Base-by-base conservation (phyloP, 106 monocot species). In the Xerophyta viscosa region DNA sequence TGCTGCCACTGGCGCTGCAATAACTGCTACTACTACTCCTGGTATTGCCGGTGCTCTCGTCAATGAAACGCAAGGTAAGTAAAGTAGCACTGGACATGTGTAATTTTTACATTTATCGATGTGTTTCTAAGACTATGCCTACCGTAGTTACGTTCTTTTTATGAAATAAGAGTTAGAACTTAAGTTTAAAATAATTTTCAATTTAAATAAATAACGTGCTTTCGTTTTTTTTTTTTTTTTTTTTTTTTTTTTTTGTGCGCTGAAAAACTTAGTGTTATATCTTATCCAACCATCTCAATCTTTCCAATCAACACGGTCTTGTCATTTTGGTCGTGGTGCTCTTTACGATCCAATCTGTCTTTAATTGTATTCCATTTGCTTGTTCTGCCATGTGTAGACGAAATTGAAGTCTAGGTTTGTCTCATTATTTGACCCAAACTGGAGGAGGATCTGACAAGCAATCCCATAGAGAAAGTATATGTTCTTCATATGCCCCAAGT, bases 1-100 rank as follows among this genome's bases (percentile, higher is more conserved):
- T 42, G 25, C 6, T 37, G 58, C 50, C 6, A 27, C 27, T 5
- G 61, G 15, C 30, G 54, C 49, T 42, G 59, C 49, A 52, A 24
- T 2, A 48, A 23, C 9, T 23, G 21, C 55, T 26, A n/a, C 50
- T 56, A 8, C 56, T 22, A 1, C 29, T 61, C 24, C 41, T 24
- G 37, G 20, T 24, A 20, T 56, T 28, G 31, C 49, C 31, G 50
- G 43, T 27, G 39, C 30, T 50, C 33, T 33, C 7, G 20, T 65
- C 56, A 45, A 57, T 41, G 74, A 57, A 52, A 41, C 68, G 19
- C 72, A 73, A 68, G 78, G 78, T 79, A 65, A 52, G 31, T 21
- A n/a, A n/a, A n/a, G n/a, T n/a, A 11, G 18, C 14, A 37, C 24
- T 62, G 6, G 25, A 29, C 4, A 47, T 14, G 1, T 2, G 9